Conservation (phyloP, 768 basidiomycete species). For the Exsudoporus frostii region DNA sequence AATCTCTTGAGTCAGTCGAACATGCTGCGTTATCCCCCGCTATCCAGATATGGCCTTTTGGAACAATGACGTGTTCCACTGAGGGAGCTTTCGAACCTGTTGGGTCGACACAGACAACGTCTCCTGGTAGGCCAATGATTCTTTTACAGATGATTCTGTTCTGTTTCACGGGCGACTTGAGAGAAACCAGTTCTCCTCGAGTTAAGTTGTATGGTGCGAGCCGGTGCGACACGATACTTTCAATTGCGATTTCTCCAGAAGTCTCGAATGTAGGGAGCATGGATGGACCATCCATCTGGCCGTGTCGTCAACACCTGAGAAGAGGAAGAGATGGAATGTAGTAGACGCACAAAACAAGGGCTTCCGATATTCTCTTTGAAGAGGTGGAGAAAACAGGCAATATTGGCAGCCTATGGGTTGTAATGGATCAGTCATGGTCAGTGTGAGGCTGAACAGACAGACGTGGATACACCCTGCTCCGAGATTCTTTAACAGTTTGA, state of each 20-base stretch:
- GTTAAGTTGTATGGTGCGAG: slow-evolving; percentile 48
- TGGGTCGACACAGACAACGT: slow-evolving; percentile 86
- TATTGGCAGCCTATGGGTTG: slow-evolving; percentile 49
- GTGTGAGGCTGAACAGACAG: slow-evolving; percentile 1
- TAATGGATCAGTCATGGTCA: not conserved
- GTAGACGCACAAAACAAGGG: slow-evolving; percentile 45
- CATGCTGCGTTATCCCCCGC: slow-evolving; percentile 81
- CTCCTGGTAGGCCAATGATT: slow-evolving; percentile 86
- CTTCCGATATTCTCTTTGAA: slow-evolving; percentile 60
- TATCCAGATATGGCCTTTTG: slow-evolving; percentile 87
- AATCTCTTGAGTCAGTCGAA: slow-evolving; percentile 87
- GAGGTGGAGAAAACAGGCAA: slow-evolving; percentile 57
- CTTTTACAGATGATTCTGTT: slow-evolving; percentile 79
- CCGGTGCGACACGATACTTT: slow-evolving; percentile 54
- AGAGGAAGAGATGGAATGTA: not conserved
- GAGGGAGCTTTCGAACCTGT: slow-evolving; percentile 61
- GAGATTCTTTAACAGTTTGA: slow-evolving; percentile 19
- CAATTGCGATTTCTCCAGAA: slow-evolving; percentile 59
- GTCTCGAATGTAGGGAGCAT: slow-evolving; percentile 75
- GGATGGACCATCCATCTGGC: slow-evolving; percentile 68
- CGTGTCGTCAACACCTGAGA: not conserved
- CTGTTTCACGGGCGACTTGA: slow-evolving; percentile 69
- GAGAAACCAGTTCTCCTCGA: slow-evolving; percentile 76
- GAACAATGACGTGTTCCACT: slow-evolving; percentile 72
- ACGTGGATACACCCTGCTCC: slow-evolving; percentile 29